A percentile compares a stretch with the other conserved stretches of the same genome.
Conservation (phyloP, 2,329 filamentous ascomycete genomes). For the Beauveria rudraprayagi region DNA sequence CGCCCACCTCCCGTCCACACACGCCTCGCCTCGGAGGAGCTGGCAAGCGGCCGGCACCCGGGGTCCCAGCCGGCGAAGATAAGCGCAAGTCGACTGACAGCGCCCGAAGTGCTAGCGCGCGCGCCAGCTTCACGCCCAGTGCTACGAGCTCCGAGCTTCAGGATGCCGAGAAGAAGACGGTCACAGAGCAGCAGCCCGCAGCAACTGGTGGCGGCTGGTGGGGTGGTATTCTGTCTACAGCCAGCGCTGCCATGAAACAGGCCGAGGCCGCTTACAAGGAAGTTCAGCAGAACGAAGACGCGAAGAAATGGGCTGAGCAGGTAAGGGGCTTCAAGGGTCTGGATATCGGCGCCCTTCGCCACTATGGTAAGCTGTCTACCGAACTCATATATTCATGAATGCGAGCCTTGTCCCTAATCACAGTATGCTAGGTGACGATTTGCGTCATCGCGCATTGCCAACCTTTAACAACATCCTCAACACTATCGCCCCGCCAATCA, state of each 20-base stretch:
- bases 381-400: neutral
- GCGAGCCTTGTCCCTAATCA: constrained; percentile 1
- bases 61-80: constrained; percentile 56
- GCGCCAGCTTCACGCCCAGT: constrained; percentile 63
- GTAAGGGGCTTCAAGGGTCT: constrained; percentile 55
- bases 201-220: constrained; percentile 68
- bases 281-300: constrained; percentile 93
- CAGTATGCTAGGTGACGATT: constrained; percentile 62
- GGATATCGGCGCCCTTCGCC: constrained; percentile 69
- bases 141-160: constrained; percentile 55
- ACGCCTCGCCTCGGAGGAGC: constrained; percentile 63
- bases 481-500: constrained; percentile 91
- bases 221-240: constrained; percentile 77
- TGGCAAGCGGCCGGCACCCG: constrained; percentile 37
- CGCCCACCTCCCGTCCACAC: constrained; percentile 67
- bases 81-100: constrained; percentile 76
- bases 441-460: constrained; percentile 77
- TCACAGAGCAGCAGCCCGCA: constrained; percentile 34
- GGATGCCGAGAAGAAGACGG: constrained; percentile 45
- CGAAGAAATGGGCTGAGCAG: constrained; percentile 91
- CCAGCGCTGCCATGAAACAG: constrained; percentile 66
- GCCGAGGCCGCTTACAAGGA: constrained; percentile 90
- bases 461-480: constrained; percentile 94
- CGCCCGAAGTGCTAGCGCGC: constrained; percentile 60
- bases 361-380: constrained; percentile 24